Evolutionary conservation across 2,329 filamentous ascomycete genomes (phyloP).

Genomic region (Cephalotrichum gorgonifer): DNA sequence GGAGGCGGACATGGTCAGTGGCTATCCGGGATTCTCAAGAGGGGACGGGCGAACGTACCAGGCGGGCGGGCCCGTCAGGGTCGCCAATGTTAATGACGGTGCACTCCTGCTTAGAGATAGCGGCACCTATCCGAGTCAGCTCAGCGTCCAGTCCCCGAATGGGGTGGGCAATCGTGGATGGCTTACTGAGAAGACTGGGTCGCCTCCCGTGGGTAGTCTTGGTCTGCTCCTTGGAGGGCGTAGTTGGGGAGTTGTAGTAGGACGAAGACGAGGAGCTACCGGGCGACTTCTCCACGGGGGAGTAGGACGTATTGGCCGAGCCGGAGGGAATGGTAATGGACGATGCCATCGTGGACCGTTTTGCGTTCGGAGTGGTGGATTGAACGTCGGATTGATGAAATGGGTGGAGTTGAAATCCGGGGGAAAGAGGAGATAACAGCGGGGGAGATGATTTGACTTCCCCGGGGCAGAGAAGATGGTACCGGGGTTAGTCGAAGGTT

Average conservation of each 20-base stretch:
- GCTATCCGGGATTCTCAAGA: too few species aligned
- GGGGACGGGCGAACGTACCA: slow-evolving; percentile 40
- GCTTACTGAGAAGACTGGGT: slow-evolving; percentile 51
- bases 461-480: too few species aligned
- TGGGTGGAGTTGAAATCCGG: too few species aligned
- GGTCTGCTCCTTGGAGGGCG: slow-evolving; percentile 24
- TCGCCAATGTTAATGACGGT: slow-evolving; percentile 74
- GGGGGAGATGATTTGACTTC: too few species aligned
- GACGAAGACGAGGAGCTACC: slow-evolving; percentile 36
- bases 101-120: slow-evolving; percentile 63
- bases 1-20: not conserved
- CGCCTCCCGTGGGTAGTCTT: slow-evolving; percentile 40
- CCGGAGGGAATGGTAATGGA: not conserved
- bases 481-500: too few species aligned
- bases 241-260: slow-evolving; percentile 43
- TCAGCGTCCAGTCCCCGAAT: not conserved
- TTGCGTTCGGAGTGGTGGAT: too few species aligned
- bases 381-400: too few species aligned
- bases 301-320: not conserved
- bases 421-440: too few species aligned
- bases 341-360: not conserved
- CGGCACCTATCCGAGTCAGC: slow-evolving; percentile 42
- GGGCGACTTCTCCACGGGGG: not conserved
- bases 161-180: not conserved
- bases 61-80: slow-evolving; percentile 58